Base-by-base conservation (phyloP, 2,329 filamentous ascomycete genomes). In the Hypoxylon sp. region DNA sequence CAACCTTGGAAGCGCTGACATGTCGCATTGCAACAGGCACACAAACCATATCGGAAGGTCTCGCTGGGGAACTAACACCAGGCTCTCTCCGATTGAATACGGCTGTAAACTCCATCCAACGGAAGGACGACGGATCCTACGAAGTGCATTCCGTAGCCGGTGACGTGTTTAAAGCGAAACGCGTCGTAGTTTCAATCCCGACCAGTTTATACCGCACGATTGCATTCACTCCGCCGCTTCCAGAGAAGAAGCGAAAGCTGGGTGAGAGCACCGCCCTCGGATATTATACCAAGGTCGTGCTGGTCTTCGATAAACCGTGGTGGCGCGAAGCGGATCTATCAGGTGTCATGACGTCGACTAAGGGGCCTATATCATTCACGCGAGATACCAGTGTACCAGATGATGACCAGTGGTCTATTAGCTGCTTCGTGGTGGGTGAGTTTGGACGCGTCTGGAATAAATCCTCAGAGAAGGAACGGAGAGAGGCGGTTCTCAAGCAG, bases 211-310 rank as follows among this genome's bases (percentile, higher is more conserved):
- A 69, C 27, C 44, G 37, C 2, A 63, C 59, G 11, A 66, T 69
- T 37, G 35, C 60, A 49, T 69, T 66, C 51, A 40, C 50, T 4
- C 67, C 63, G 3, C 35, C 67, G 13, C 30, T 68, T 20, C 65
- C 61, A 1, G 51, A 57, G 31, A 61, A 54, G 31, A 68, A 68
- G 57, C 50, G n/a, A 27, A 64, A 42, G 49, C 51, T 64, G 6
- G 50, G 27, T 3, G 48, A 59, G 17, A 59, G 40, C 27, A 66
- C 62, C 25, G 22, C 49, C 13, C 61, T 69, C 6, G 68, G 61
- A 2, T 48, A 70, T 66, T 86, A 86, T 70, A 82, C 81, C 55
- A 89, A 89, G 73, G 82, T 81, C 5, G 85, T 88, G 58, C 72
- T 84, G 31, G 72, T 76, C 5, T 86, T 82, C 73, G 71, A 73